These are phyloP conservation scores for Leccinum variicolor DNA, from an alignment of 768 basidiomycete species.

Conservation along the genomic window DNA sequence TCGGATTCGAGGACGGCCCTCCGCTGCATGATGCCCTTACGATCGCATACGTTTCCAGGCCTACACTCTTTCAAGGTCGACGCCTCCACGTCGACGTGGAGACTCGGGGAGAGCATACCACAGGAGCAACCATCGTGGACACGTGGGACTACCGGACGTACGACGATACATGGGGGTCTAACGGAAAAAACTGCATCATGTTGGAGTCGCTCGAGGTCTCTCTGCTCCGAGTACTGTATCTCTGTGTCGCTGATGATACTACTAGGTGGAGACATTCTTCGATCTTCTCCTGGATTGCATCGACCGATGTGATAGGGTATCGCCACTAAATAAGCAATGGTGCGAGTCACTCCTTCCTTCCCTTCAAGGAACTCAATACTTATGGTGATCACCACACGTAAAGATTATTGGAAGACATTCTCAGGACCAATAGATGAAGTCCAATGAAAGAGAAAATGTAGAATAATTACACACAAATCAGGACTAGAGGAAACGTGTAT, in stretches of 20 bases:
- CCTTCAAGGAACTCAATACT: background rate
- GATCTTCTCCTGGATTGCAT: constrained; percentile 60
- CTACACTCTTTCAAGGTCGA: constrained; percentile 56
- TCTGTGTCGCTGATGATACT: constrained; percentile 1
- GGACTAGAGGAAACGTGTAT: no score
- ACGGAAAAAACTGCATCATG: constrained; percentile 75
- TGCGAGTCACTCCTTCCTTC: background rate
- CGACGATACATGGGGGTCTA: constrained; percentile 67
- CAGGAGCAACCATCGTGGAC: constrained; percentile 81
- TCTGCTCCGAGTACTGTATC: background rate
- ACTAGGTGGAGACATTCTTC: constrained; percentile 64
- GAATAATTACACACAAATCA: background rate
- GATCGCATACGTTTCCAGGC: constrained; percentile 69
- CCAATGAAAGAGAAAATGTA: background rate
- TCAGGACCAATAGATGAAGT: background rate
- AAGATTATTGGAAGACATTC: background rate
- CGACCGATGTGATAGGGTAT: constrained; percentile 51
- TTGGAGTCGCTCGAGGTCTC: constrained; percentile 63
- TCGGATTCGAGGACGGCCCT: constrained; percentile 82
- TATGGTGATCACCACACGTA: background rate
- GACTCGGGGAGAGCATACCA: constrained; percentile 57
- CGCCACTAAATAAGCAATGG: constrained; percentile 51
- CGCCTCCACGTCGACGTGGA: constrained; percentile 87
- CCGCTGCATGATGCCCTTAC: constrained; percentile 88
- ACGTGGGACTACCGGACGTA: constrained; percentile 59